These are phyloP conservation scores for Golubevia sp. DNA, from an alignment of 1,284 basidiomycete species.

Conservation along the genomic window DNA sequence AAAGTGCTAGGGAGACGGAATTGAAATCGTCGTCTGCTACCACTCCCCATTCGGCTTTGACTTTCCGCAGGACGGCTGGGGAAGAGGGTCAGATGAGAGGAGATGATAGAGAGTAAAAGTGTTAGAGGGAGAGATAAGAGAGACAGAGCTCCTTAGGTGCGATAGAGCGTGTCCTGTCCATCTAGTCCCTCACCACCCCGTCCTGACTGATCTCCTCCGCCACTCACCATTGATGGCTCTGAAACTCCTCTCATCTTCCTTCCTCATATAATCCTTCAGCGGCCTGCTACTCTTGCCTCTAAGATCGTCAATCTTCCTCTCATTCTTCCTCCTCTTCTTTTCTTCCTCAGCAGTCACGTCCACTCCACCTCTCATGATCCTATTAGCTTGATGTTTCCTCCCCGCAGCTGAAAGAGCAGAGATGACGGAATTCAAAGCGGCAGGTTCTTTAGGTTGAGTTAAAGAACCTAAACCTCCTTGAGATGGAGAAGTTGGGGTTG, in stretches of 20 bases:
- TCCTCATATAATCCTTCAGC: constrained; percentile 30
- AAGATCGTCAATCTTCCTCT: constrained; percentile 38
- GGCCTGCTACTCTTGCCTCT: constrained; percentile 17
- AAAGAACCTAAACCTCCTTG: constrained; percentile 34
- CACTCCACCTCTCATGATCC: constrained; percentile 42
- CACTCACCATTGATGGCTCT: constrained; percentile 36
- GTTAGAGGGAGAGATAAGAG: background rate
- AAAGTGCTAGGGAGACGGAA: constrained; percentile 43
- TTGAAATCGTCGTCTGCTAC: constrained; percentile 55
- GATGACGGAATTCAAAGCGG: constrained; percentile 43
- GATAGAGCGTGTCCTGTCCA: background rate
- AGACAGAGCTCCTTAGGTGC: background rate
- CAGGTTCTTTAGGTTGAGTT: constrained; percentile 32
- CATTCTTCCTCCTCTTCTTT: constrained; percentile 25
- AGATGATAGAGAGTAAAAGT: background rate
- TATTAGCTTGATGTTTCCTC: constrained; percentile 44
- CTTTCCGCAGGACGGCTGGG: constrained; percentile 46
- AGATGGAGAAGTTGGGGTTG: background rate
- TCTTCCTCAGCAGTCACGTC: constrained; percentile 41
- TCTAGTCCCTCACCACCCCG: background rate
- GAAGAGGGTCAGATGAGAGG: background rate
- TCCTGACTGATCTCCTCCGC: background rate
- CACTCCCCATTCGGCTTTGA: constrained; percentile 54
- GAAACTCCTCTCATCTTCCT: constrained; percentile 34
- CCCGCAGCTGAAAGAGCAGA: constrained; percentile 44